A percentile compares a stretch with the other conserved stretches of the same genome.
These are phyloP conservation scores for Paecilomyces formosus DNA, from an alignment of 2,329 filamentous ascomycete genomes.

Conservation along the genomic window DNA sequence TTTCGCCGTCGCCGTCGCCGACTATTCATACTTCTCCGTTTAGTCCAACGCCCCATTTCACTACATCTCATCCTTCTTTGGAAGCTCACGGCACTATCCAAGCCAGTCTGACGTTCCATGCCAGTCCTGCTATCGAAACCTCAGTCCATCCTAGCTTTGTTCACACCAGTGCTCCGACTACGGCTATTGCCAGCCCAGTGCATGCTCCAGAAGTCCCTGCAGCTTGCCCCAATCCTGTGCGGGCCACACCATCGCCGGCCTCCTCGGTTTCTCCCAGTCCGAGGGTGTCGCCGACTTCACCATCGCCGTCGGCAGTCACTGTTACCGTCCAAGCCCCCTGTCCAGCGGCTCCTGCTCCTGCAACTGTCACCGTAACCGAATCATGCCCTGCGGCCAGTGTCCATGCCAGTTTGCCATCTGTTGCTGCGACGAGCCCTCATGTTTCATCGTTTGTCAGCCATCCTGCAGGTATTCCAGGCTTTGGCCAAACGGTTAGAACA, in stretches of 20 bases:
- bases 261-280: background rate
- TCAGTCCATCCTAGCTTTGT: background rate
- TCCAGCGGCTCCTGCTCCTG: background rate
- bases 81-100: background rate
- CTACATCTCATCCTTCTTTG: background rate
- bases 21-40: background rate
- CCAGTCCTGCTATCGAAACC: background rate
- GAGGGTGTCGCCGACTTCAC: background rate
- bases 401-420: background rate
- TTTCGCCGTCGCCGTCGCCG: background rate
- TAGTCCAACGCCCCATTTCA: background rate
- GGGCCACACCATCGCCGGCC: background rate
- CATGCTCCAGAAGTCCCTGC: background rate
- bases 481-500: background rate
- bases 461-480: background rate
- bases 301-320: background rate
- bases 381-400: background rate
- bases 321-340: background rate
- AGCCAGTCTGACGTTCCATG: background rate
- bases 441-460: background rate
- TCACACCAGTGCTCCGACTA: background rate
- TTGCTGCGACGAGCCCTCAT: background rate
- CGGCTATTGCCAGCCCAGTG: background rate
- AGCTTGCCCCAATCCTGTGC: background rate
- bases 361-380: background rate